Evolutionary conservation across 495 filamentous ascomycete genomes (phyloP).

Genomic region (Penicillium subrubescens): DNA sequence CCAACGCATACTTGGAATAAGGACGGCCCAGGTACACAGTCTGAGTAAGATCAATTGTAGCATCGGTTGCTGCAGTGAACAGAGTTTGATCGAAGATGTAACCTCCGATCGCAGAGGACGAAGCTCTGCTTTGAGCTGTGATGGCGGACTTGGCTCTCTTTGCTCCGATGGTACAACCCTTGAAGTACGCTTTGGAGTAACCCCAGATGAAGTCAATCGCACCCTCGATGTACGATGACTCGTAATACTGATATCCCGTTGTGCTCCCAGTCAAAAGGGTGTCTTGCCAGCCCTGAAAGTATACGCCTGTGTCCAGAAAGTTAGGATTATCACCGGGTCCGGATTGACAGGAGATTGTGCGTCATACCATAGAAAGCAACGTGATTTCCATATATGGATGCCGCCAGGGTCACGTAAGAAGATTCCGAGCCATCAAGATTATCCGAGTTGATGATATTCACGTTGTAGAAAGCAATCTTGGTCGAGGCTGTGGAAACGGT

Average conservation of each 20-base stretch:
- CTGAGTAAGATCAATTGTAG: constrained; percentile 14
- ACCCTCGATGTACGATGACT: background rate
- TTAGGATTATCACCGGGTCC: too few relatives aligned
- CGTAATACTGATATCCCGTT: too few relatives aligned
- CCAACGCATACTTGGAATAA: constrained; percentile 17
- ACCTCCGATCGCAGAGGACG: constrained; percentile 12
- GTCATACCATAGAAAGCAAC: too few relatives aligned
- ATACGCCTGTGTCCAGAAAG: too few relatives aligned
- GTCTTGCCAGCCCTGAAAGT: too few relatives aligned
- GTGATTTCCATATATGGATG: too few relatives aligned
- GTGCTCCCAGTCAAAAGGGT: too few relatives aligned
- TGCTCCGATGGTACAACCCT: constrained; percentile 19
- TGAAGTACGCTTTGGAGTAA: constrained; percentile 21
- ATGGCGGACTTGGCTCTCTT: constrained; percentile 19
- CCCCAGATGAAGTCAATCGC: constrained; percentile 21
- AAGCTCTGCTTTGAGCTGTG: constrained; percentile 19
- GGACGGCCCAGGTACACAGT: constrained; percentile 19
- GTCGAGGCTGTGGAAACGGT: constrained; percentile 16
- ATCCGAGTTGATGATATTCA: constrained; percentile 18
- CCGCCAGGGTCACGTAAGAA: too few relatives aligned
- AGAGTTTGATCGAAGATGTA: constrained; percentile 20
- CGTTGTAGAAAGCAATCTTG: constrained; percentile 18
- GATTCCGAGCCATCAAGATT: constrained; percentile 1
- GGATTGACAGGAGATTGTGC: too few relatives aligned
- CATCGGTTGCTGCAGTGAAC: constrained; percentile 17